Percentiles rank a stretch among this genome's conserved stretches.
These are phyloP conservation scores for Hygrocybe punicea DNA, from an alignment of 768 basidiomycete genomes.

Conservation along the genomic window DNA sequence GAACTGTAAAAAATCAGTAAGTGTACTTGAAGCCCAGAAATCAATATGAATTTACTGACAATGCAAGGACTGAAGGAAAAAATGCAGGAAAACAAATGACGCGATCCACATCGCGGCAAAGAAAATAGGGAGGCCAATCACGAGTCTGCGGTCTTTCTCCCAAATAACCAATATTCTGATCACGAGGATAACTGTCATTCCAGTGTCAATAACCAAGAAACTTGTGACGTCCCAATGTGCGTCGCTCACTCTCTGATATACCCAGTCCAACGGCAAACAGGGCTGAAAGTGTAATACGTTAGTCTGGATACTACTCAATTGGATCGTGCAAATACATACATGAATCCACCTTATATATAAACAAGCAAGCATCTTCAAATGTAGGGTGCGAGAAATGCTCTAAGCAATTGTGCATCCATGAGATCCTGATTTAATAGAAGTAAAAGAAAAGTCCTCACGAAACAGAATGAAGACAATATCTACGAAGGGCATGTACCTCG, in stretches of 20 bases:
- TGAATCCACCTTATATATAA: not conserved
- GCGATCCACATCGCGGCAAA: constrained; percentile 8
- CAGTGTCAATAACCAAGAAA: not conserved
- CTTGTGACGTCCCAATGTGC: not conserved
- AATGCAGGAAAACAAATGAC: not conserved
- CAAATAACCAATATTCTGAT: constrained; percentile 16
- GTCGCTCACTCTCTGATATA: constrained; percentile 10
- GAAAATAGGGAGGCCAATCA: constrained; percentile 7
- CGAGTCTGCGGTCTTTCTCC: constrained; percentile 4
- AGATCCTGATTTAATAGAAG: too few relatives aligned
- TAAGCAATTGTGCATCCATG: too few relatives aligned
- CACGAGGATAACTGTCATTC: constrained; percentile 12
- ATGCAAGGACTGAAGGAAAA: constrained; percentile 5
- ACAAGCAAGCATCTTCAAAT: not conserved
- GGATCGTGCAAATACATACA: not conserved
- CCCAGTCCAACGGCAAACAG: constrained; percentile 11
- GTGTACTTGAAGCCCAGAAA: not conserved
- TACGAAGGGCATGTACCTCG: constrained; percentile 8
- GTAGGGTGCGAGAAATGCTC: not conserved
- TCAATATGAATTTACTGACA: constrained; percentile 3
- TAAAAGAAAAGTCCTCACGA: not conserved
- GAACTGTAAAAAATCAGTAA: not conserved
- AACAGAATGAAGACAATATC: constrained; percentile 4
- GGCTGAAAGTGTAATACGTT: not conserved
- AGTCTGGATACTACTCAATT: not conserved